Base-by-base conservation (phyloP, 257 asterid species). In the Solanum tarijense region DNA sequence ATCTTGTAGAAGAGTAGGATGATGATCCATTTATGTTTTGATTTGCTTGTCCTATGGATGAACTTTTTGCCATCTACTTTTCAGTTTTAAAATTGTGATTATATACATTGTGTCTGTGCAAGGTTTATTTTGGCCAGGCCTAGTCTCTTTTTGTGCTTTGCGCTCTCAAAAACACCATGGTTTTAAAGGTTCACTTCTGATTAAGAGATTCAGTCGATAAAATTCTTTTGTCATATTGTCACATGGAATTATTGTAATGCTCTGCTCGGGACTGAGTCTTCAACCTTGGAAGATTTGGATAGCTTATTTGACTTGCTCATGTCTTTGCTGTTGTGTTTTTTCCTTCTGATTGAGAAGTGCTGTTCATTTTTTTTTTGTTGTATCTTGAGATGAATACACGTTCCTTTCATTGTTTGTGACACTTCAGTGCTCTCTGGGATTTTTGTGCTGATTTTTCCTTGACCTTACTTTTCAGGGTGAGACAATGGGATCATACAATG, bases 391-490 rank as follows among this genome's bases (percentile, higher is more conserved):
- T 35, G 52, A 36, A 7, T 36, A 35, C 10, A 7, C 5, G 31
- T 36, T 74, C 14, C 31, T 74, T 74, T 23, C 31, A 21, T 52
- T 21, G 29, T 10, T 14, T 10, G 31, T 74, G 83, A 36, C 25
- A 73, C 18, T 74, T 74, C 3, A 10, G 52, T 36, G 48, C 83
- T 18, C 81, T 72, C 46, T 74, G 83, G 52, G 52, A 74, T 74
- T 10, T 74, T 36, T 74, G 29, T 35, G 16, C 83, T 36, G 20
- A 21, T 20, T 35, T 34, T 72, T 35, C n/a, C 46, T 4, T 34
- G 81, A 34, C 46, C 39, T 81, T 71, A 76, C 27, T 55, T 90
- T 91, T 81, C 94, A 97, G 99, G 98, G 96, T 84, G 91, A 66
- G 86, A 93, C 92, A 58, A 87, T 92, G 90, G 95, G 90, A 92